Base-by-base conservation (phyloP, 306 rosid genomes). In the Hylodesmum podocarpum region DNA sequence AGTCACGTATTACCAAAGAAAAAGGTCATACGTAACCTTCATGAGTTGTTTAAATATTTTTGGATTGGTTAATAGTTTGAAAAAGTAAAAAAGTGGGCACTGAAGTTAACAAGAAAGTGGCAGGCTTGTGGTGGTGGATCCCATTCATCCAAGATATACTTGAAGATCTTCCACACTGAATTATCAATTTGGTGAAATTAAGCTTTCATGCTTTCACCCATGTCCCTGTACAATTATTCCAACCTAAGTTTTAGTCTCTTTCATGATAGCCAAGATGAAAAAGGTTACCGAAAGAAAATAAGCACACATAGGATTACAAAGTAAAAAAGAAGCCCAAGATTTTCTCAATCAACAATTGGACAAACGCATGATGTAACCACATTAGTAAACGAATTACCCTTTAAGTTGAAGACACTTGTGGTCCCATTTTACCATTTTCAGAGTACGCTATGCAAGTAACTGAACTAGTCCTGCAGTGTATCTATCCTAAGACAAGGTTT, bases 201-300 rank as follows among this genome's bases (percentile, higher is more conserved):
- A 55, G 75, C 66, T 82, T 81, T 81, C 78, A 50, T 29, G 75
- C 61, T 72, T 81, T 81, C 74, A 50, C 39, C 44, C 61, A 72
- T 66, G 50, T 24, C 74, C 66, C 55, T 64, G 54, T 67, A 75
- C 84, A 61, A 78, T 66, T 55, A 78, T 78, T 78, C 80, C 79
- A 66, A 65, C 76, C 65, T 5, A 82, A 53, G 76, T 77, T 72
- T 63, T 82, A 55, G 71, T 44, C 64, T 59, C 5, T 21, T 8
- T 74, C 80, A 72, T 81, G 69, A 69, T 76, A 54, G 66, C 39
- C 19, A 39, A 49, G 41, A 34, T 25, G 49, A 33, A 22, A 79
- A 79, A 27, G 31, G 73, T 37, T 53, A 66, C 5, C 10, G 8
- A 65, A 55, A 70, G 51, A 62, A n/a, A 40, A 31, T n/a, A 49